Conservation (phyloP, 1,139 yeast genomes). For the Williopsis jadinii region DNA sequence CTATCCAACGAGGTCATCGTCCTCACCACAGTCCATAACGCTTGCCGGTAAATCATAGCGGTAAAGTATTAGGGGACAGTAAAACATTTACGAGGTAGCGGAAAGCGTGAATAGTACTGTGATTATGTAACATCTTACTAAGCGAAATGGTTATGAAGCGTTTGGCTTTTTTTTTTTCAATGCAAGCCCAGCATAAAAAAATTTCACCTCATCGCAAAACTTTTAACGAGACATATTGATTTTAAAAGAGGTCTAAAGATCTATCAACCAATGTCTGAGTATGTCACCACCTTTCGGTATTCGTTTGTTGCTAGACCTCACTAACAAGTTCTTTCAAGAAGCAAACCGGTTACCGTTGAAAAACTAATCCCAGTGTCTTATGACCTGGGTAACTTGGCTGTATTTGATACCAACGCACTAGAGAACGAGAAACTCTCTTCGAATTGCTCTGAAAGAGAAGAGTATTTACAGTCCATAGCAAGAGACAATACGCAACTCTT, state of each 20-base stretch:
- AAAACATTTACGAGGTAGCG: too few relatives aligned
- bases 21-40: neutral
- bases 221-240: neutral
- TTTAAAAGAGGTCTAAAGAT: too few relatives aligned
- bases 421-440: constrained; percentile 49
- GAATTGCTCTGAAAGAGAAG: constrained; percentile 50
- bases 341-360: constrained; percentile 69
- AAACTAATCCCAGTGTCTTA: constrained; percentile 80
- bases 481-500: constrained; percentile 91
- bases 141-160: too few relatives aligned
- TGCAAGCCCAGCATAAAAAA: neutral
- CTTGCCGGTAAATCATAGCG: neutral
- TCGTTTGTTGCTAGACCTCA: neutral
- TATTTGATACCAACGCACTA: constrained; percentile 80
- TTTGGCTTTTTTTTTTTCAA: too few relatives aligned
- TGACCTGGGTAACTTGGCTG: constrained; percentile 84
- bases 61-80: too few relatives aligned
- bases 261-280: constrained; percentile 1
- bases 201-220: constrained; percentile 1
- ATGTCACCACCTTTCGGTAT: neutral
- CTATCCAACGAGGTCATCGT: neutral
- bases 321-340: constrained; percentile 2
- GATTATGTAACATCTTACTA: too few relatives aligned
- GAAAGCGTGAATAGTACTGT: too few relatives aligned
- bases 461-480: constrained; percentile 57